Base-by-base conservation (phyloP, 257 asterid species). In the Leptodermis oblonga region DNA sequence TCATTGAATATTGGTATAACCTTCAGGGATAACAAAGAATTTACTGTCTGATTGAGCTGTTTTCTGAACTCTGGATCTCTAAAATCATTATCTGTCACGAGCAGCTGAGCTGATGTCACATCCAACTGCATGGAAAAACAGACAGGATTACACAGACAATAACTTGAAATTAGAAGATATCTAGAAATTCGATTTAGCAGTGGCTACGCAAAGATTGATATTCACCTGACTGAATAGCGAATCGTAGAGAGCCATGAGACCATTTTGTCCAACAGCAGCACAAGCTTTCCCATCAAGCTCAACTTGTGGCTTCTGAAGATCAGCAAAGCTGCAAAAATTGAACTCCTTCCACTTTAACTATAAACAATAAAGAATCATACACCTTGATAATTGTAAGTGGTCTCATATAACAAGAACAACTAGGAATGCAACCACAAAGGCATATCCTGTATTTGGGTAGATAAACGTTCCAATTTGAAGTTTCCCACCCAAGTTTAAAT, bases 231-330 rank as follows among this genome's bases (percentile, higher is more conserved):
- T 89, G 85, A 94, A 94, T 77, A 94, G 83, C 46, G 89, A 85
- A 74, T 94, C 99, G 73, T 94, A 94, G 54, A 91, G 85, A 76
- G 99, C 95, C 97, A 94, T 87, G 69, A 94, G 97, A 71, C 97
- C 96, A 74, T 91, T 94, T 81, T 94, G 99, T 61, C 99, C 99
- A 59, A 94, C 97, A 61, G 96, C 99, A 4, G 99, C 97, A 78
- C 99, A 94, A 69, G 97, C 97, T 83, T 94, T 94, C 75, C 99
- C 99, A 56, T 89, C 97, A 74, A 94, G 95, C 69, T 94, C 99
- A 76, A 73, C 70, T 78, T 94, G 97, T n/a, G 96, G 99, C 84
- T 91, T 94, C 83, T 93, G 97, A 72, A 93, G 97, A 80, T 88
- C 99, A 4, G 97, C 96, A 71, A 93, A 93, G 81, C 97, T 93